A percentile compares a stretch with the other conserved stretches of the same genome.
These are phyloP conservation scores for Cutaneotrichosporon mucoides DNA, from an alignment of 1,284 basidiomycete species.

Conservation along the genomic window DNA sequence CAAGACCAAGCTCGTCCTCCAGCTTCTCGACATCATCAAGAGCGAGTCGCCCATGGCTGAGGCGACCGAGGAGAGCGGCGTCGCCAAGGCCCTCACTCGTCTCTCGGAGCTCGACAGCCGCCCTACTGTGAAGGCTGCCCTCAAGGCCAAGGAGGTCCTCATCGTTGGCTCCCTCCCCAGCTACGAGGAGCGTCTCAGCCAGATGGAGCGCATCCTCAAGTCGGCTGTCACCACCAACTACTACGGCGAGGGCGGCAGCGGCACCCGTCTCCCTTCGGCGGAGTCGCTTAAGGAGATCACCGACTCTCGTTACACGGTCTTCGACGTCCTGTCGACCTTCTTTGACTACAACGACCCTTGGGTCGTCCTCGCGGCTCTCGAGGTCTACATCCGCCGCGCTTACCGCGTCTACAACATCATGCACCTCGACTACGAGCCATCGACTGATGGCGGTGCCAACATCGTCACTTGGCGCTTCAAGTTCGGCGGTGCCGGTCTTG, in stretches of 20 bases:
- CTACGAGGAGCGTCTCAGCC: slow-evolving; percentile 84
- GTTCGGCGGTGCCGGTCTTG: slow-evolving; percentile 70
- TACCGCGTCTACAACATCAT: slow-evolving; percentile 93
- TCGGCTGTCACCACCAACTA: slow-evolving; percentile 78
- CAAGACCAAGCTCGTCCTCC: slow-evolving; percentile 84
- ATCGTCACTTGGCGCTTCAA: slow-evolving; percentile 91
- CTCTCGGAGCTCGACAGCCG: slow-evolving; percentile 71
- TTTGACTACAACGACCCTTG: slow-evolving; percentile 81
- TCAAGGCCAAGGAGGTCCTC: slow-evolving; percentile 96
- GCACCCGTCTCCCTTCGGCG: slow-evolving; percentile 65
- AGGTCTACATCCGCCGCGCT: slow-evolving; percentile 86
- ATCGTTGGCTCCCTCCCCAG: slow-evolving; percentile 95
- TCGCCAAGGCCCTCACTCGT: slow-evolving; percentile 42
- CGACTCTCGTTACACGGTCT: slow-evolving; percentile 95
- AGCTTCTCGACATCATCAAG: slow-evolving; percentile 85
- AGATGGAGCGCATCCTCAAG: slow-evolving; percentile 93
- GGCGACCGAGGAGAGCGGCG: slow-evolving; percentile 47
- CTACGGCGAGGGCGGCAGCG: slow-evolving; percentile 78
- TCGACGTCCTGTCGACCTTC: slow-evolving; percentile 93
- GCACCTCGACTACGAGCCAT: slow-evolving; percentile 90
- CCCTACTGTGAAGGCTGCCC: slow-evolving; percentile 78
- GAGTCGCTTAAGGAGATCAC: slow-evolving; percentile 89
- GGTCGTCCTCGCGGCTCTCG: slow-evolving; percentile 85
- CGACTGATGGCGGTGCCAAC: slow-evolving; percentile 68
- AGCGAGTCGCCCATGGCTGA: slow-evolving; percentile 68